phyloP scores from a whole-genome alignment of 2,329 filamentous ascomycete genomes.

The Cercospora zeina region DNA sequence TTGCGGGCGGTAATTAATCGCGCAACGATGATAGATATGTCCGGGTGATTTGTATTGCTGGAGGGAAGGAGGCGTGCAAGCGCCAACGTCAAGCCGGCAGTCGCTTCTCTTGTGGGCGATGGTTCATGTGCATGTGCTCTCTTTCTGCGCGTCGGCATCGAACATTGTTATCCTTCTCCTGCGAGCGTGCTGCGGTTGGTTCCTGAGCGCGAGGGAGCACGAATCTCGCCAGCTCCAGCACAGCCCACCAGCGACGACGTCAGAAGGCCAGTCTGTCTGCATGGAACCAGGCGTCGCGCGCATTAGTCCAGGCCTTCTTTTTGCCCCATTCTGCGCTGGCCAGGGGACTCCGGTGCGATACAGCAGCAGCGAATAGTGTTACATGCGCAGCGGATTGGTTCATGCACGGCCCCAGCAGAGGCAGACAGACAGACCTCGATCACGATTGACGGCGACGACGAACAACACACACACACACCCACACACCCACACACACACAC shows the following conservation, averaged over 20 bases:
- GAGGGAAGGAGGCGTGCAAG: conserved; percentile 7
- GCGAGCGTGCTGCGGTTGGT: background rate
- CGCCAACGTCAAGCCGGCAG: conserved; percentile 11
- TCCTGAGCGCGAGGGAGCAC: background rate
- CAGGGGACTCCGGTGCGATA: conserved; percentile 5
- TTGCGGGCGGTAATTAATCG: background rate
- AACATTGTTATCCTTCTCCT: background rate
- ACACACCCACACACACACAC: too few relatives aligned
- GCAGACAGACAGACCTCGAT: background rate
- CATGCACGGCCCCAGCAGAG: conserved; percentile 8
- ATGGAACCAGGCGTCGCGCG: conserved; percentile 1
- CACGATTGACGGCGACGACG: background rate
- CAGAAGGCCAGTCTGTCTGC: conserved; percentile 7
- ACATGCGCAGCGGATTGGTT: conserved; percentile 6
- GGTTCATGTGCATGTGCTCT: background rate
- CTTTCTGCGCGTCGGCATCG: background rate
- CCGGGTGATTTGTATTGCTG: background rate
- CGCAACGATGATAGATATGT: background rate
- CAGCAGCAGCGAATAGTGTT: background rate
- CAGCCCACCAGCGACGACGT: conserved; percentile 2
- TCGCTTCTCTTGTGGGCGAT: background rate
- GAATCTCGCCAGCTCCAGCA: background rate
- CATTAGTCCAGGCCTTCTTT: conserved; percentile 8
- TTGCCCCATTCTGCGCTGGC: conserved; percentile 7
- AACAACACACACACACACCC: background rate